Evolutionary conservation across 257 asterid species (phyloP).

Genomic region (Cruciata laevipes): DNA sequence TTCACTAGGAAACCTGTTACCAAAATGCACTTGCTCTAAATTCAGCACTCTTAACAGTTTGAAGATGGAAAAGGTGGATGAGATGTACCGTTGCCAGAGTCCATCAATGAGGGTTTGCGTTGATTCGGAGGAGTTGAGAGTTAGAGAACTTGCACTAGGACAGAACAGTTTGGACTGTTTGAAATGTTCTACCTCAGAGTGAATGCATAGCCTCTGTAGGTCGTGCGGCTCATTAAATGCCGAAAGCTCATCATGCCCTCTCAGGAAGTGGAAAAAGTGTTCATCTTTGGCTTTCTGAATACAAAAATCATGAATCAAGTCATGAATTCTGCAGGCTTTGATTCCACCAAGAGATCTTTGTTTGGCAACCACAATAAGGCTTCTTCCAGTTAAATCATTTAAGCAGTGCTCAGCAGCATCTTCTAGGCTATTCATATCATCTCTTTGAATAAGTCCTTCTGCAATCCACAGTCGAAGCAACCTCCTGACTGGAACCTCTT

Average conservation of each 20-base stretch:
- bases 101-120: too few species aligned
- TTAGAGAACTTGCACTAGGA: neutral
- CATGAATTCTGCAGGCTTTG: neutral
- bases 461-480: slow-evolving; percentile 8
- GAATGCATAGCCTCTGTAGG: neutral
- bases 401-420: slow-evolving; percentile 5
- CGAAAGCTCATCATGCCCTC: neutral
- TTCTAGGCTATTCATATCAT: too few species aligned
- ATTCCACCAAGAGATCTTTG: slow-evolving; percentile 1
- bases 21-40: neutral
- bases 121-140: neutral
- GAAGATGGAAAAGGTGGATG: too few species aligned
- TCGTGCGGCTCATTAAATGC: neutral
- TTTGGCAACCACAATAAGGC: neutral
- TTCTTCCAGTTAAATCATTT: slow-evolving; percentile 4
- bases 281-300: neutral
- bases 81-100: too few species aligned
- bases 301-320: neutral
- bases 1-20: neutral
- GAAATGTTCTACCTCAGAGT: neutral
- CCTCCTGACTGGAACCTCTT: neutral
- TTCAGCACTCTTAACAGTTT: too few species aligned
- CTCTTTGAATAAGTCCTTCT: slow-evolving; percentile 1
- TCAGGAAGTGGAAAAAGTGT: neutral
- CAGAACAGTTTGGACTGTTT: neutral